Conservation (phyloP, 306 rosid species). For the Glycine soja region DNA sequence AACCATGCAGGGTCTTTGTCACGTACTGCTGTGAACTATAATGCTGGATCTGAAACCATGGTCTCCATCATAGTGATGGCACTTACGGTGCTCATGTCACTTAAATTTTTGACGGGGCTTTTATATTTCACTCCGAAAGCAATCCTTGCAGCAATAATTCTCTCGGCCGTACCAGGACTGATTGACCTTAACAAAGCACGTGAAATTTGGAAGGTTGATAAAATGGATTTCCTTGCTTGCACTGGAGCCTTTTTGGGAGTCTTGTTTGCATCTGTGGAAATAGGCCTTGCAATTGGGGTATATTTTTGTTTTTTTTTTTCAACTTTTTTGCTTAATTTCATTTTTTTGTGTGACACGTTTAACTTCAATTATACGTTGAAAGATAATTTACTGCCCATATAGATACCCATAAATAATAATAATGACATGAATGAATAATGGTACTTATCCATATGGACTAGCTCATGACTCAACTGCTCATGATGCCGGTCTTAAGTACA, state of each 20-base stretch:
- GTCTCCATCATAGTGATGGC: constrained; percentile 85
- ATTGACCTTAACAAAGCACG: constrained; percentile 58
- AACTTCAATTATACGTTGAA: neutral
- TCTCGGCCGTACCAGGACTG: constrained; percentile 72
- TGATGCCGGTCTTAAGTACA: too few relatives aligned
- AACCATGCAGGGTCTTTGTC: constrained; percentile 66
- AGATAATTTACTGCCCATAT: too few relatives aligned
- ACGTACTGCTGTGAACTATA: constrained; percentile 71
- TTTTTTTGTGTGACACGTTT: too few relatives aligned
- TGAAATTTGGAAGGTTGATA: constrained; percentile 81
- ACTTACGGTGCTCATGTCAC: constrained; percentile 61
- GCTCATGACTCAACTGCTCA: too few relatives aligned
- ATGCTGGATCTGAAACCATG: constrained; percentile 69
- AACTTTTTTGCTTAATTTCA: neutral
- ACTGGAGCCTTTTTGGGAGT: constrained; percentile 68
- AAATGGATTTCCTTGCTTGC: constrained; percentile 73
- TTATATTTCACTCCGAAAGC: constrained; percentile 74
- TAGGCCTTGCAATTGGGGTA: constrained; percentile 74
- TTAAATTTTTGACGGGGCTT: constrained; percentile 58
- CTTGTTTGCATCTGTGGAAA: constrained; percentile 60
- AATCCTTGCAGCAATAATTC: constrained; percentile 73
- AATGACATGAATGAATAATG: too few relatives aligned
- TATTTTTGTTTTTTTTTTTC: neutral
- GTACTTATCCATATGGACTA: too few relatives aligned
- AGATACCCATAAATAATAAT: too few relatives aligned